These are phyloP conservation scores for Desmodesmus armatus DNA, from an alignment of 139 green algal genomes.

Conservation along the genomic window DNA sequence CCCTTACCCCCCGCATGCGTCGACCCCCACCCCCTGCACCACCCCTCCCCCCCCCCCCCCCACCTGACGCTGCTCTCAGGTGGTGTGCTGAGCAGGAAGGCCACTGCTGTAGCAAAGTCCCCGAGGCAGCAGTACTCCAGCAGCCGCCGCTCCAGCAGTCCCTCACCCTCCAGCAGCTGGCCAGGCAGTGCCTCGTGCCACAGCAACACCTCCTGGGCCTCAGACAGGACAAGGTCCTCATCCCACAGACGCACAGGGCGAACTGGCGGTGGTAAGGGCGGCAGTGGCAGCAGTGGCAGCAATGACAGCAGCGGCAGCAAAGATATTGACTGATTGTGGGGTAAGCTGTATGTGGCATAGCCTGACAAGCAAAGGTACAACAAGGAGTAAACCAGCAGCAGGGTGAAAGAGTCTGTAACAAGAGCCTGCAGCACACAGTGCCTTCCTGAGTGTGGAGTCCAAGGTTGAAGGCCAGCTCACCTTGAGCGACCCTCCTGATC, in stretches of 20 bases:
- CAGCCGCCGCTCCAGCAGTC: conserved; percentile 31
- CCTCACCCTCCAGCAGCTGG: conserved; percentile 44
- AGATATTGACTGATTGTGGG: too few species aligned
- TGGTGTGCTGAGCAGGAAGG: conserved; percentile 79
- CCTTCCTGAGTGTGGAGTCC: too few species aligned
- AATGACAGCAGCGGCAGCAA: too few species aligned
- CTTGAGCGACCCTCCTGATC: conserved; percentile 16
- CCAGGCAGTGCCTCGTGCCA: conserved; percentile 80
- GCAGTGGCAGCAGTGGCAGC: too few species aligned
- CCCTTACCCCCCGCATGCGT: neutral
- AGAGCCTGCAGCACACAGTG: too few species aligned
- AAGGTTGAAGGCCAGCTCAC: neutral
- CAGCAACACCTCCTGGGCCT: conserved; percentile 70
- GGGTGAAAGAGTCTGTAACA: too few species aligned
- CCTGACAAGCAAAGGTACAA: too few species aligned
- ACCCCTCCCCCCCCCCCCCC: too few species aligned
- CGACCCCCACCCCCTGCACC: too few species aligned
- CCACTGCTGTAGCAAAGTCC: conserved; percentile 85
- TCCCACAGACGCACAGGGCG: conserved; percentile 63
- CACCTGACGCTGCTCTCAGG: conserved; percentile 72
- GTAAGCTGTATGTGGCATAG: too few species aligned
- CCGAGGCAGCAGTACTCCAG: conserved; percentile 64
- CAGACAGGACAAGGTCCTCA: conserved; percentile 58
- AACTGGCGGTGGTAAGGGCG: too few species aligned
- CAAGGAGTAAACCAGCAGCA: too few species aligned